A percentile compares a stretch with the other conserved stretches of the same genome.
Conservation (phyloP, 495 filamentous ascomycete species). For the Penicillium lividum region DNA sequence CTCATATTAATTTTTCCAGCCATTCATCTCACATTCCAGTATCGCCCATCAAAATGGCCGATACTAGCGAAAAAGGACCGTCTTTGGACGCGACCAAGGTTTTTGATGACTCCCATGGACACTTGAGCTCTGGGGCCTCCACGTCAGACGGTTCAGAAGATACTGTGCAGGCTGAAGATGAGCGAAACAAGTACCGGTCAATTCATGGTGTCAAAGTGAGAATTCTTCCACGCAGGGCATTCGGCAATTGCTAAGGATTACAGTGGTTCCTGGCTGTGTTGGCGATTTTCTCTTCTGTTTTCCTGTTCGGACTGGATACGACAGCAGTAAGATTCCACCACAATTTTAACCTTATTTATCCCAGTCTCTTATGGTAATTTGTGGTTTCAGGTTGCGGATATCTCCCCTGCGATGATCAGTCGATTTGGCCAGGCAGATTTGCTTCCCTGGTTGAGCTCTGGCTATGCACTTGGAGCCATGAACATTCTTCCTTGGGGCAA, state of each 20-base stretch:
- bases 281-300: constrained; percentile 1
- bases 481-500: constrained; percentile 25
- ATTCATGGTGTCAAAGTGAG: constrained; percentile 2
- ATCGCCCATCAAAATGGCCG: constrained; percentile 1
- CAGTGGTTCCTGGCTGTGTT: neutral
- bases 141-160: neutral
- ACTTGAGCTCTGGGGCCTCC: neutral
- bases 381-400: constrained; percentile 17
- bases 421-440: constrained; percentile 2
- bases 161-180: neutral
- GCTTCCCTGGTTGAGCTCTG: constrained; percentile 16
- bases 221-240: neutral
- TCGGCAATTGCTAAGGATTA: neutral
- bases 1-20: neutral
- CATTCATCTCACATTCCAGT: neutral
- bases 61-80: neutral
- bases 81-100: constrained; percentile 2
- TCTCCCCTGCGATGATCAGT: constrained; percentile 3
- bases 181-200: constrained; percentile 1
- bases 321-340: constrained; percentile 17
- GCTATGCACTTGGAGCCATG: constrained; percentile 20
- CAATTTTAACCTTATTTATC: neutral
- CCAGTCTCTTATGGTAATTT: constrained; percentile 20
- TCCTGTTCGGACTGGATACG: constrained; percentile 23
- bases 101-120: constrained; percentile 2